phyloP scores from a whole-genome alignment of 768 basidiomycete species.

The Boletus coccyginus region DNA sequence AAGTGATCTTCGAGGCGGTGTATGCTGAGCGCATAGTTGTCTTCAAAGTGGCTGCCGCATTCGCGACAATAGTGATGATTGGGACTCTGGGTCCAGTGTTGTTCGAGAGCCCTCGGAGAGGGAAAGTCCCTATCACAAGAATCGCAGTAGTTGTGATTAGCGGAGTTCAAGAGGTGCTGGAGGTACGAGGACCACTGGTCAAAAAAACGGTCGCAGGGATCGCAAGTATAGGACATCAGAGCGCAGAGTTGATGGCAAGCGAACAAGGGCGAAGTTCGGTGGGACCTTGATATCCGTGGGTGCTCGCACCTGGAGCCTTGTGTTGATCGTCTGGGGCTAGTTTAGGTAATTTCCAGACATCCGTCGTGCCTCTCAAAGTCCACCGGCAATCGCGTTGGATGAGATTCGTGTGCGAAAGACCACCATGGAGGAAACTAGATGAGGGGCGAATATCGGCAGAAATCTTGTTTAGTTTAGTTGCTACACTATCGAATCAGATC shows the following conservation, averaged over 20 bases:
- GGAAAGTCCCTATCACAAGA: slow-evolving; percentile 47
- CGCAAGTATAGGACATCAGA: slow-evolving; percentile 20
- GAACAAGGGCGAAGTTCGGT: no score
- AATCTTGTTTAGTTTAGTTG: no score
- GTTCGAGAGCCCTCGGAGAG: slow-evolving; percentile 35
- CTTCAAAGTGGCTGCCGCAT: slow-evolving; percentile 46
- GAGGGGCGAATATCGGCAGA: no score
- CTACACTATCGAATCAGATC: no score
- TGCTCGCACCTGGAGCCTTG: no score
- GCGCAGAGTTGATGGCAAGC: no score
- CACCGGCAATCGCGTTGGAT: no score
- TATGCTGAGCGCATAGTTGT: slow-evolving; percentile 29
- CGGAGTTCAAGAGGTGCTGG: slow-evolving; percentile 37
- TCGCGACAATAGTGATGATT: slow-evolving; percentile 50
- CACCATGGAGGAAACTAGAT: no score
- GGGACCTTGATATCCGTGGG: neutral
- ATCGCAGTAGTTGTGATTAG: slow-evolving; percentile 43
- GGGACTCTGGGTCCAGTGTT: slow-evolving; percentile 53
- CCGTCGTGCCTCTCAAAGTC: no score
- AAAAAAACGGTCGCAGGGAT: slow-evolving; percentile 41
- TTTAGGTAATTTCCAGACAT: no score
- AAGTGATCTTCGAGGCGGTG: slow-evolving; percentile 45
- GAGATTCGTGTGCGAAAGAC: no score
- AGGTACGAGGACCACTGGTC: slow-evolving; percentile 22
- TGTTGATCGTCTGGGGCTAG: no score